These are phyloP conservation scores for Skeletonema tropicum DNA, from an alignment of 108 stramenopile species.

Conservation along the genomic window DNA sequence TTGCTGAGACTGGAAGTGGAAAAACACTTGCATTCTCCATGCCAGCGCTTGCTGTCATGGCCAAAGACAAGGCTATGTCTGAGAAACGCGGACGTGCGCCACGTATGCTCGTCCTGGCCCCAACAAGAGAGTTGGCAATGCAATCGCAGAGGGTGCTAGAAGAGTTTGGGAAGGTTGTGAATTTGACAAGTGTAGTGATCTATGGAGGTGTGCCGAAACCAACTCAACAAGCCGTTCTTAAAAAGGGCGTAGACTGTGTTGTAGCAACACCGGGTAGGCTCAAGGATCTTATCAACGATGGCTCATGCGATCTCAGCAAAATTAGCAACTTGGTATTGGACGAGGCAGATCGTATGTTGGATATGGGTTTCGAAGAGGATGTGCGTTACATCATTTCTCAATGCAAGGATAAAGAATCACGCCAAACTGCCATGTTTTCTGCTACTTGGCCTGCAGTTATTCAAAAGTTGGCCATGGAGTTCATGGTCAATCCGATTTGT, in stretches of 20 bases:
- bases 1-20: slow-evolving; percentile 97
- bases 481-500: slow-evolving; percentile 83
- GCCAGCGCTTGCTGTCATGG: slow-evolving; percentile 87
- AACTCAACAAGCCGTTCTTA: slow-evolving; percentile 76
- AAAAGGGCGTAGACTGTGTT: slow-evolving; percentile 83
- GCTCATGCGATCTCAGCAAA: slow-evolving; percentile 73
- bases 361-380: slow-evolving; percentile 81
- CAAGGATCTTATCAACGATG: slow-evolving; percentile 93
- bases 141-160: slow-evolving; percentile 93
- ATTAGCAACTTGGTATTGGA: slow-evolving; percentile 92
- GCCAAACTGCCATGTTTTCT: slow-evolving; percentile 97
- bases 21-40: slow-evolving; percentile 97
- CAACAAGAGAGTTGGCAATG: slow-evolving; percentile 98
- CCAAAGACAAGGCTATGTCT: slow-evolving; percentile 30
- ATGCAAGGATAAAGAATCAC: slow-evolving; percentile 59
- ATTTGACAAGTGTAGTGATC: slow-evolving; percentile 80
- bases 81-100: slow-evolving; percentile 57
- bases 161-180: slow-evolving; percentile 83
- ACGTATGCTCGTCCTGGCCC: slow-evolving; percentile 94
- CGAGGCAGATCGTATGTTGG: slow-evolving; percentile 91
- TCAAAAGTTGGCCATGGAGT: slow-evolving; percentile 91
- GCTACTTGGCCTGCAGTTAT: slow-evolving; percentile 98
- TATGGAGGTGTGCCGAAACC: slow-evolving; percentile 98
- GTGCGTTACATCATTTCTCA: slow-evolving; percentile 79
- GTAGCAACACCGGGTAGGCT: slow-evolving; percentile 98